Evolutionary conservation across 2,329 filamentous ascomycete species (phyloP).

Genomic region (Coniochaeta prunicola): DNA sequence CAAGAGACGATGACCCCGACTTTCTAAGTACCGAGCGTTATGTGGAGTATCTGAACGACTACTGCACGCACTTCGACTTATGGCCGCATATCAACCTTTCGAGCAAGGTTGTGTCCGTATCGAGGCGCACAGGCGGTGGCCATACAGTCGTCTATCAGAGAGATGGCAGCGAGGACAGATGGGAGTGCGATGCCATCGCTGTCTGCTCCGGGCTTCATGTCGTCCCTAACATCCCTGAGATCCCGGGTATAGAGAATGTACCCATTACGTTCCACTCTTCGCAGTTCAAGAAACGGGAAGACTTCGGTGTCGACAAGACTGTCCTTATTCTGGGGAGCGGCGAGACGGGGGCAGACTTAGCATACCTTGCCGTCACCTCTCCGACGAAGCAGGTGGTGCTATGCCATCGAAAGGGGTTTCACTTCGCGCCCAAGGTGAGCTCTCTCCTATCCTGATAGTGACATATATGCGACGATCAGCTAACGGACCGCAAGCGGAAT

Average conservation of each 20-base stretch:
- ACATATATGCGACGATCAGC: background rate
- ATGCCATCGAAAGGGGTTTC: conserved; percentile 29
- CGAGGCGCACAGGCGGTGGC: conserved; percentile 7
- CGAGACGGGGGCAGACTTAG: conserved; percentile 29
- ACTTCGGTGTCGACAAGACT: conserved; percentile 24
- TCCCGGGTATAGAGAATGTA: conserved; percentile 23
- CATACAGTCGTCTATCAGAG: conserved; percentile 13
- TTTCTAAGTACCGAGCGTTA: conserved; percentile 25
- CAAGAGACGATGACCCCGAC: conserved; percentile 23
- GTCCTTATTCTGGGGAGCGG: conserved; percentile 28
- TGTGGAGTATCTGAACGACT: conserved; percentile 27
- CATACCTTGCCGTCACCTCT: conserved; percentile 26
- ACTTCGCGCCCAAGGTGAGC: conserved; percentile 25
- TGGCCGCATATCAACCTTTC: conserved; percentile 23
- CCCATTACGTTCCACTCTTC: conserved; percentile 25
- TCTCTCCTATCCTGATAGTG: background rate
- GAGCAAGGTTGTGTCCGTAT: conserved; percentile 17
- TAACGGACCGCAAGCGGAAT: conserved; percentile 13
- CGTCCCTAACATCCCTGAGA: conserved; percentile 21
- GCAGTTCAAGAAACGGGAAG: conserved; percentile 23
- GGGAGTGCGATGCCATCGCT: conserved; percentile 28
- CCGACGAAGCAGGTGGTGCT: conserved; percentile 26
- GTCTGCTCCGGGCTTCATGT: conserved; percentile 29
- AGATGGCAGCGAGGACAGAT: conserved; percentile 10
- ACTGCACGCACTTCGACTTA: conserved; percentile 24